Percentiles rank a stretch among this genome's conserved stretches.
Evolutionary conservation across 176 grass and related monocot species (phyloP).

Genomic region (Ampelocalamus luodianensis): DNA sequence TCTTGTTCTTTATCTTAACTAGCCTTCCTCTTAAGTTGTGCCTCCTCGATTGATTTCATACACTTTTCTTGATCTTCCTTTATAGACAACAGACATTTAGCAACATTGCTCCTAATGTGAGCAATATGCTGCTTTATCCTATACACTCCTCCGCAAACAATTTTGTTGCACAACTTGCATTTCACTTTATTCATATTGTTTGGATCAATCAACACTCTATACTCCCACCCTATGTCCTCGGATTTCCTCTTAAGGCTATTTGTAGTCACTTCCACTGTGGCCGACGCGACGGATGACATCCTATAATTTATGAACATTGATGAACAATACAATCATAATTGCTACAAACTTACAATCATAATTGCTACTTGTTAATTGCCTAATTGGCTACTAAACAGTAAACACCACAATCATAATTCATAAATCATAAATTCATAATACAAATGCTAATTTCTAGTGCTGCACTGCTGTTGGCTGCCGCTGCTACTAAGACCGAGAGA

Average conservation of each 20-base stretch:
- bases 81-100: fast-evolving
- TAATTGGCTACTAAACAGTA: no score
- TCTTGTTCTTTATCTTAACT: background rate
- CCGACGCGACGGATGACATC: background rate
- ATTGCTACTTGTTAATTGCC: no score
- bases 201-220: no score
- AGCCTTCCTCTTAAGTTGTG: background rate
- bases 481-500: no score
- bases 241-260: background rate
- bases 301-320: background rate
- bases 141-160: background rate
- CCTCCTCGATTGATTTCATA: background rate
- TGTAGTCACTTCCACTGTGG: fast-evolving
- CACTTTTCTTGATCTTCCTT: background rate
- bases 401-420: no score
- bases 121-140: background rate
- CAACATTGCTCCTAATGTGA: background rate
- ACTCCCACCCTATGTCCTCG: background rate
- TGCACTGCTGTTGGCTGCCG: no score
- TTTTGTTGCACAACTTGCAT: background rate
- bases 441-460: no score
- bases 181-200: background rate
- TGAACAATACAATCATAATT: no score
- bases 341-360: no score
- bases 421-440: no score